Percentiles rank a stretch among this genome's conserved stretches.
These are phyloP conservation scores for Ustilago nuda DNA, from an alignment of 1,284 basidiomycete genomes.

Conservation along the genomic window DNA sequence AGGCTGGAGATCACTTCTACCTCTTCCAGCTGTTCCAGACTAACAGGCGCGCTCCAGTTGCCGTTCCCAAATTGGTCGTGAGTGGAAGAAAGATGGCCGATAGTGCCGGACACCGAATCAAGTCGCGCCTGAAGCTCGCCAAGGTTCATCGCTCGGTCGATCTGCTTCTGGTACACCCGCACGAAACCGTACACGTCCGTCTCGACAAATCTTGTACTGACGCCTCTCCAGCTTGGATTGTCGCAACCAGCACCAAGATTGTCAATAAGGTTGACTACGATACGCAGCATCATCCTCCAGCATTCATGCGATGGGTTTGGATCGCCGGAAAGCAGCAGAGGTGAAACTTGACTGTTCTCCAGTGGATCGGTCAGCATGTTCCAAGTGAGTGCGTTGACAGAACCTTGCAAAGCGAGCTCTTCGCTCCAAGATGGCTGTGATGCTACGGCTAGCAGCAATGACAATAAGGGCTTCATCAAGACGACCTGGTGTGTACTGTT, in stretches of 20 bases:
- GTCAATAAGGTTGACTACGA: conserved; percentile 79
- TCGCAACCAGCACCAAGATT: conserved; percentile 70
- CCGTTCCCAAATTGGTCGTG: conserved; percentile 7
- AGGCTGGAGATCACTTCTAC: conserved; percentile 48
- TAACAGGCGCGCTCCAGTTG: conserved; percentile 12
- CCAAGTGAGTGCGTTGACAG: conserved; percentile 83
- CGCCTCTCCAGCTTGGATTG: conserved; percentile 56
- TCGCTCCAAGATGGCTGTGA: conserved; percentile 82
- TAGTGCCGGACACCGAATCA: conserved; percentile 71
- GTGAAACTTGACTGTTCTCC: conserved; percentile 80
- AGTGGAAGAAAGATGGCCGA: conserved; percentile 75
- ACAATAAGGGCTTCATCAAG: conserved; percentile 74
- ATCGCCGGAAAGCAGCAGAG: conserved; percentile 77
- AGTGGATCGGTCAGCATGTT: conserved; percentile 82
- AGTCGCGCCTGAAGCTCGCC: conserved; percentile 73
- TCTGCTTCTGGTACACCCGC: conserved; percentile 84
- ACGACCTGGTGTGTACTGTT: conserved; percentile 41
- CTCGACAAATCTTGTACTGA: conserved; percentile 83
- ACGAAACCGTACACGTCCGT: conserved; percentile 86
- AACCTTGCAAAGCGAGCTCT: conserved; percentile 83
- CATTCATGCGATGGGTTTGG: conserved; percentile 81
- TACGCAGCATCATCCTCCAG: conserved; percentile 86
- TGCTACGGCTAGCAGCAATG: conserved; percentile 88
- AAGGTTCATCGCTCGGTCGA: conserved; percentile 79
- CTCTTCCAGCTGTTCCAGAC: conserved; percentile 55